A percentile compares a stretch with the other conserved stretches of the same genome.
Evolutionary conservation across 371 early-diverging fungal species (phyloP).

Genomic region (Mortierella sp.): DNA sequence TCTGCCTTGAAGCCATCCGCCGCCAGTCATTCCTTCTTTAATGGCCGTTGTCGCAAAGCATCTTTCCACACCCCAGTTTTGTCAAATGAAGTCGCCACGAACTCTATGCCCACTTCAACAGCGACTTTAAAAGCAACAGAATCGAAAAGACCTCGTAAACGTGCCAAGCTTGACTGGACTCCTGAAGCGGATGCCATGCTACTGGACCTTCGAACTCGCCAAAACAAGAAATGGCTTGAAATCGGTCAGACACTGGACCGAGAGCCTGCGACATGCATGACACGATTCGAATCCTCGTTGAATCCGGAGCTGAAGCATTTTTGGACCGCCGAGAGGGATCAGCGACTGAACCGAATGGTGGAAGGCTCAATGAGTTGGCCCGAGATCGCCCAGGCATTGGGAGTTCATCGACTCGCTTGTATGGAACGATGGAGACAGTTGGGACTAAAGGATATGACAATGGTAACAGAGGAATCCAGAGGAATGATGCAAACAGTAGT

Average conservation of each 20-base stretch:
- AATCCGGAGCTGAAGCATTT: constrained; percentile 26
- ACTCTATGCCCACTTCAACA: no score
- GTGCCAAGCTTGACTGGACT: constrained; percentile 21
- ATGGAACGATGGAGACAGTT: constrained; percentile 35
- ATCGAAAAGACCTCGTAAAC: constrained; percentile 10
- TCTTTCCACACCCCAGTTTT: not conserved
- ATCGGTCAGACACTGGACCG: constrained; percentile 26
- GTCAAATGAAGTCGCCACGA: no score
- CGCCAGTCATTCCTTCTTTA: no score
- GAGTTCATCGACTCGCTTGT: constrained; percentile 39
- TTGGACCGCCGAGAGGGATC: constrained; percentile 28
- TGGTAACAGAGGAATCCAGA: not conserved
- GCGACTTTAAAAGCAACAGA: not conserved
- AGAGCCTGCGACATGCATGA: constrained; percentile 41
- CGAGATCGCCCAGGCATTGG: constrained; percentile 26
- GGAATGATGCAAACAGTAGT: not conserved
- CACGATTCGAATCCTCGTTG: constrained; percentile 31
- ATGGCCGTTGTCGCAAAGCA: no score
- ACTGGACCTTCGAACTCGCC: constrained; percentile 12
- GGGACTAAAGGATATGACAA: constrained; percentile 1
- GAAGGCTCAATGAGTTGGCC: constrained; percentile 25
- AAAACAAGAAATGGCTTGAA: constrained; percentile 38
- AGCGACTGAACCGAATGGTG: constrained; percentile 12
- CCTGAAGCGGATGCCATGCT: constrained; percentile 24
- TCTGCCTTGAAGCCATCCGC: no score